These are phyloP conservation scores for Mortierella antarctica DNA, from an alignment of 192 early-diverging fungal genomes.

Conservation along the genomic window DNA sequence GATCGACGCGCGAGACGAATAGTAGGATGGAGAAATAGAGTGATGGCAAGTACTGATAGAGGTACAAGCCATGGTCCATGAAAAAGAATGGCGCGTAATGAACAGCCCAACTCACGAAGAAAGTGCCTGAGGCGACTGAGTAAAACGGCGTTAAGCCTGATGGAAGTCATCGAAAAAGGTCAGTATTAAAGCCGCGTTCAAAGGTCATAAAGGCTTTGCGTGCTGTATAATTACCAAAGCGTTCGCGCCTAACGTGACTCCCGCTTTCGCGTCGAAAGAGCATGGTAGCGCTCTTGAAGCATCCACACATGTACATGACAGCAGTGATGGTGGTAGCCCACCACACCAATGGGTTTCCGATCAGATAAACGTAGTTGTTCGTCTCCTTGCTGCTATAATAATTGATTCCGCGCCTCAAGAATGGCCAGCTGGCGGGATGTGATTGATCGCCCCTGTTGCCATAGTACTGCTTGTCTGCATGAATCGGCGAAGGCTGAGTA, in stretches of 20 bases:
- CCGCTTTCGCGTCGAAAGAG: background rate
- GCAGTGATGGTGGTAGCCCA: slow-evolving; percentile 75
- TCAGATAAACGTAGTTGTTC: slow-evolving; percentile 81
- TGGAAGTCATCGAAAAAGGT: slow-evolving; percentile 15
- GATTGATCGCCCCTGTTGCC: slow-evolving; percentile 61
- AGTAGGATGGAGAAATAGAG: slow-evolving; percentile 88
- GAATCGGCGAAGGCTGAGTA: slow-evolving; percentile 80
- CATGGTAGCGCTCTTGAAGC: background rate
- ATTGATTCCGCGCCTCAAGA: slow-evolving; percentile 85
- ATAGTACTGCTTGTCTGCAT: slow-evolving; percentile 33
- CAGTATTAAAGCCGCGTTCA: slow-evolving; percentile 24
- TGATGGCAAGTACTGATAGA: slow-evolving; percentile 96
- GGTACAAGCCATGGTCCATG: slow-evolving; percentile 86
- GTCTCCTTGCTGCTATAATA: slow-evolving; percentile 78
- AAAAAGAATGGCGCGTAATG: slow-evolving; percentile 91
- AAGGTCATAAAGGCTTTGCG: background rate
- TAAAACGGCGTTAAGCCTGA: slow-evolving; percentile 54
- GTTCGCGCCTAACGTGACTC: background rate
- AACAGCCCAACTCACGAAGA: slow-evolving; percentile 78
- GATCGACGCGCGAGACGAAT: slow-evolving; percentile 71
- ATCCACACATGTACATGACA: slow-evolving; percentile 59
- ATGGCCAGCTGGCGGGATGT: slow-evolving; percentile 85
- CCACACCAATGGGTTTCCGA: slow-evolving; percentile 91
- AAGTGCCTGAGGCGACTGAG: slow-evolving; percentile 65
- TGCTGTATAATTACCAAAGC: background rate